Evolutionary conservation across 1,284 basidiomycete genomes (phyloP).

Genomic region (Ustilago curta): DNA sequence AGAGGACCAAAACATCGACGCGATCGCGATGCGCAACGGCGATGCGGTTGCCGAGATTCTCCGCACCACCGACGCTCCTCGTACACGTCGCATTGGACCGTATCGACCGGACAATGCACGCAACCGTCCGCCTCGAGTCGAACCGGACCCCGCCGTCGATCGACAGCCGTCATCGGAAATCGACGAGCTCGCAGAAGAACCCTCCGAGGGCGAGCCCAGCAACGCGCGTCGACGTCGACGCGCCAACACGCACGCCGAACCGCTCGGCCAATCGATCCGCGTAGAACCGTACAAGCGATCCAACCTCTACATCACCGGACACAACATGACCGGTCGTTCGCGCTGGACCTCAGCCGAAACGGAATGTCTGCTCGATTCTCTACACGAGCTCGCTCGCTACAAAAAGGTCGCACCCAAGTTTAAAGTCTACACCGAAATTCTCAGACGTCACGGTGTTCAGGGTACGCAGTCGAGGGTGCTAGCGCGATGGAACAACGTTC

Average conservation of each 20-base stretch:
- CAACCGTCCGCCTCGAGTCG: constrained; percentile 4
- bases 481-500: constrained; percentile 58
- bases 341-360: constrained; percentile 45
- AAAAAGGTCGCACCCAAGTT: constrained; percentile 43
- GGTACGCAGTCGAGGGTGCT: constrained; percentile 30
- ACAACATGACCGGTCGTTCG: constrained; percentile 49
- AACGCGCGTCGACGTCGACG: constrained; percentile 11
- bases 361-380: constrained; percentile 23
- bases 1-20: constrained; percentile 25
- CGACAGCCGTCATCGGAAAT: constrained; percentile 18
- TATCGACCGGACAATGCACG: constrained; percentile 25
- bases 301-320: constrained; percentile 54
- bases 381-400: constrained; percentile 43
- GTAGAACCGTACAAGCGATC: constrained; percentile 44
- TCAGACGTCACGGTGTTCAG: constrained; percentile 39
- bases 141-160: constrained; percentile 16
- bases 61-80: constrained; percentile 9
- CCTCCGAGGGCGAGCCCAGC: neutral
- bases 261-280: constrained; percentile 24
- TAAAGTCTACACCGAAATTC: constrained; percentile 44
- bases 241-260: constrained; percentile 16
- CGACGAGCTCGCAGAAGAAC: constrained; percentile 36
- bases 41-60: constrained; percentile 22
- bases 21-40: constrained; percentile 34
- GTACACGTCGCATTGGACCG: constrained; percentile 37